Conservation (phyloP, 192 early-diverging fungal genomes). For the Backusella circina region DNA sequence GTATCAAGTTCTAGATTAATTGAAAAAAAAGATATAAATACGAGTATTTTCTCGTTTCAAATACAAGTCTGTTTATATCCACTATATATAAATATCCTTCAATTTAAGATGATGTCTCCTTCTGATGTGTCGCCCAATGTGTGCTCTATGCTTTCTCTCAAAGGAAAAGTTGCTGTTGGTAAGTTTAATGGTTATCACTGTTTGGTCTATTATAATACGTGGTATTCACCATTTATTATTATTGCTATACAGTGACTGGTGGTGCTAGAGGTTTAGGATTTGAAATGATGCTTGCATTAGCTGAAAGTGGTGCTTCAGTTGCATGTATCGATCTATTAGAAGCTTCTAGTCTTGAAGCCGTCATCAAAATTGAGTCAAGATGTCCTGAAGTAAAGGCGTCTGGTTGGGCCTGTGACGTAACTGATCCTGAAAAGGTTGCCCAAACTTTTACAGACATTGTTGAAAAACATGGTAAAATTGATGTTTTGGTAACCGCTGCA, state of each 20-base stretch:
- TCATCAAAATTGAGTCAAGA: background rate
- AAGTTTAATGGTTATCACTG: background rate
- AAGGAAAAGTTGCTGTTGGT: slow-evolving; percentile 32
- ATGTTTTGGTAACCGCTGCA: slow-evolving; percentile 34
- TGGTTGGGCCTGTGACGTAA: slow-evolving; percentile 35
- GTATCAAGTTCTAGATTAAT: background rate
- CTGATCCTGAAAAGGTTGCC: slow-evolving; percentile 21
- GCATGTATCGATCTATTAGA: slow-evolving; percentile 31
- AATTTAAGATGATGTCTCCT: background rate
- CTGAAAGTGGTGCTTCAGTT: slow-evolving; percentile 34
- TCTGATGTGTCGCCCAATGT: background rate
- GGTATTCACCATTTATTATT: too few species aligned
- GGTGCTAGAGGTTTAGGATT: slow-evolving; percentile 35
- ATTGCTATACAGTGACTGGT: slow-evolving; percentile 23
- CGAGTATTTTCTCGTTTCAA: background rate
- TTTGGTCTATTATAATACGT: background rate
- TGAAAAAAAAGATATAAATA: background rate
- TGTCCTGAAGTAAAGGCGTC: slow-evolving; percentile 22
- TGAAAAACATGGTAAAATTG: slow-evolving; percentile 25
- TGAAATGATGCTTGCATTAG: slow-evolving; percentile 38
- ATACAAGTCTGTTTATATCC: background rate
- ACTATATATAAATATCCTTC: background rate
- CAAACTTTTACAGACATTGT: slow-evolving; percentile 28
- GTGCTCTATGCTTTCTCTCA: slow-evolving; percentile 16
- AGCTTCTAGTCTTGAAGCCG: slow-evolving; percentile 16